Conservation (phyloP, 2,329 filamentous ascomycete genomes). For the Colletotrichum chrysophilum region DNA sequence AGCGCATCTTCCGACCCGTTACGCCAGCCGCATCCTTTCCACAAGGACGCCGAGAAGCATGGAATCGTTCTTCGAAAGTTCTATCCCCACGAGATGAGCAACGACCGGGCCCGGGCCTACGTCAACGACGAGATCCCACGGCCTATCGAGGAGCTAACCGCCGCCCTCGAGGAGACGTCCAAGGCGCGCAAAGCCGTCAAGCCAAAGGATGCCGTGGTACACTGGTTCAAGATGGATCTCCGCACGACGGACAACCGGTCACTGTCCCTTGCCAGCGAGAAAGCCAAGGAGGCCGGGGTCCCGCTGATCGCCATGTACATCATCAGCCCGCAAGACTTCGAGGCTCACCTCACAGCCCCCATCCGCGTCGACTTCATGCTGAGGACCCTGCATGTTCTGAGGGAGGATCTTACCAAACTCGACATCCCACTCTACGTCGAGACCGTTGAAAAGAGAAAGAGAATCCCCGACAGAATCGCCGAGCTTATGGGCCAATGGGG, state of each 20-base stretch:
- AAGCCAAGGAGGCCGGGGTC: slow-evolving; percentile 69
- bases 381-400: slow-evolving; percentile 71
- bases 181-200: slow-evolving; percentile 54
- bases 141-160: slow-evolving; percentile 72
- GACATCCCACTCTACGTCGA: slow-evolving; percentile 82
- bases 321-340: slow-evolving; percentile 81
- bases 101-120: slow-evolving; percentile 77
- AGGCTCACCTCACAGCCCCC: slow-evolving; percentile 78
- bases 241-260: slow-evolving; percentile 76
- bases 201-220: slow-evolving; percentile 70
- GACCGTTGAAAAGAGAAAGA: slow-evolving; percentile 69
- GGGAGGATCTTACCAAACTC: slow-evolving; percentile 68
- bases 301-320: slow-evolving; percentile 81
- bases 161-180: slow-evolving; percentile 66
- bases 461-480: slow-evolving; percentile 65
- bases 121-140: slow-evolving; percentile 70
- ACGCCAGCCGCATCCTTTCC: slow-evolving; percentile 50
- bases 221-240: slow-evolving; percentile 91
- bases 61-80: slow-evolving; percentile 75
- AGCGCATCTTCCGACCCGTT: slow-evolving; percentile 33
- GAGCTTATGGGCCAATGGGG: slow-evolving; percentile 75
- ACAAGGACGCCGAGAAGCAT: slow-evolving; percentile 52
- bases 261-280: slow-evolving; percentile 68
- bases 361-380: slow-evolving; percentile 81
- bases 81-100: slow-evolving; percentile 88